Conservation (phyloP, 2,329 filamentous ascomycete genomes). For the Bimuria novae-zelandiae region DNA sequence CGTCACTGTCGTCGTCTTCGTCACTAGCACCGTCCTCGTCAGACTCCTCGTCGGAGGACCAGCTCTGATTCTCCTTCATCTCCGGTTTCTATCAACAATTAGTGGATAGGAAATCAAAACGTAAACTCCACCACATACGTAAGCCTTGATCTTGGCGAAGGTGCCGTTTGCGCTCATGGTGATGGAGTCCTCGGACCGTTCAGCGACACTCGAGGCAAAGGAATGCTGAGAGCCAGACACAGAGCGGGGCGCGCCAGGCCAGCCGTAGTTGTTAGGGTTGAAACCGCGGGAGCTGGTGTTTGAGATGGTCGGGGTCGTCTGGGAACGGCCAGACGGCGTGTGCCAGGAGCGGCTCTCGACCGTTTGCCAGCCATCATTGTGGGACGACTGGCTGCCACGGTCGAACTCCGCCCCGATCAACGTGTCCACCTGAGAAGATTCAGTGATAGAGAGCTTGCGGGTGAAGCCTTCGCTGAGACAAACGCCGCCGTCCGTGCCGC, state of each 20-base stretch:
- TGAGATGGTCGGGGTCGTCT: not conserved
- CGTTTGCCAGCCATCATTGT: slow-evolving; percentile 19
- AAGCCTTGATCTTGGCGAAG: slow-evolving; percentile 39
- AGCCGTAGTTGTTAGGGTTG: slow-evolving; percentile 25
- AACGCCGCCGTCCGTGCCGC: slow-evolving; percentile 24
- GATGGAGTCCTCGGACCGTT: slow-evolving; percentile 25
- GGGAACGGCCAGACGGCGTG: slow-evolving; percentile 17
- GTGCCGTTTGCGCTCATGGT: slow-evolving; percentile 13
- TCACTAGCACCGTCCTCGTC: slow-evolving; percentile 45
- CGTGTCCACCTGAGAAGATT: slow-evolving; percentile 10
- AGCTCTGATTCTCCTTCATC: slow-evolving; percentile 19
- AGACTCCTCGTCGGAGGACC: slow-evolving; percentile 49
- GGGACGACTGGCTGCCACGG: slow-evolving; percentile 2
- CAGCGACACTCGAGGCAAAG: slow-evolving; percentile 31
- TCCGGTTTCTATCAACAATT: slow-evolving; percentile 16
- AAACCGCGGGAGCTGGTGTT: slow-evolving; percentile 22
- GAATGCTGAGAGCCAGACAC: slow-evolving; percentile 19
- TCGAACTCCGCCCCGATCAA: slow-evolving; percentile 30
- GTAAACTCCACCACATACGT: slow-evolving; percentile 21
- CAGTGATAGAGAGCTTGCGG: slow-evolving; percentile 19
- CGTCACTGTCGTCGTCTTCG: slow-evolving; percentile 43
- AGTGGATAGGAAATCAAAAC: slow-evolving; percentile 4
- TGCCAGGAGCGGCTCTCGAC: slow-evolving; percentile 30
- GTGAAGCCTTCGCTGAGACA: slow-evolving; percentile 21
- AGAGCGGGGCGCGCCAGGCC: slow-evolving; percentile 16